Conservation (phyloP, 768 basidiomycete genomes). For the Amanita rubescens region DNA sequence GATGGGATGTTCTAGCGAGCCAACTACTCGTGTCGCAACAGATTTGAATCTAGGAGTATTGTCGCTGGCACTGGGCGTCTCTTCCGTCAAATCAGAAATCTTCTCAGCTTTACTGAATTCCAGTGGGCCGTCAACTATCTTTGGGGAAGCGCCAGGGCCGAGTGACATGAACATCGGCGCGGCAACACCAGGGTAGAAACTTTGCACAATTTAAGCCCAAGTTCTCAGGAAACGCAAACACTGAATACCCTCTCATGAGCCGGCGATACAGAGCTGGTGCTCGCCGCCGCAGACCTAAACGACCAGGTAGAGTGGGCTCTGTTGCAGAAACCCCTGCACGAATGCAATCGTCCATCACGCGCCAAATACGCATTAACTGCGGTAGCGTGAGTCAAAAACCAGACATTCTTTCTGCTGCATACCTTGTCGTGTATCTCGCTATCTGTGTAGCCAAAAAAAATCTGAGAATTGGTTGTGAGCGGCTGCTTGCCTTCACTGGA, state of each 20-base stretch:
- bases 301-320: conserved; percentile 81
- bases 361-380: conserved; percentile 71
- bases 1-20: conserved; percentile 73
- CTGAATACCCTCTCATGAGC: conserved; percentile 74
- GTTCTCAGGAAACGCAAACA: conserved; percentile 2
- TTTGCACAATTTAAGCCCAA: conserved; percentile 11
- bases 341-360: conserved; percentile 91
- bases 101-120: conserved; percentile 13
- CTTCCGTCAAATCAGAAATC: conserved; percentile 11
- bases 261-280: conserved; percentile 87
- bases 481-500: neutral
- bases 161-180: conserved; percentile 26
- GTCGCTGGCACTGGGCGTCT: conserved; percentile 1
- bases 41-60: conserved; percentile 19
- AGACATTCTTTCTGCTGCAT: neutral
- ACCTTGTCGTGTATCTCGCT: conserved; percentile 73
- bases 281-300: conserved; percentile 67
- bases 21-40: conserved; percentile 44
- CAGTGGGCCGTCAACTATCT: conserved; percentile 13
- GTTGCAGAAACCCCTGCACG: conserved; percentile 74
- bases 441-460: conserved; percentile 67
- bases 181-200: conserved; percentile 44
- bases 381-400: neutral
- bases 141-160: conserved; percentile 18
- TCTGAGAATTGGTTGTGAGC: conserved; percentile 20